Base-by-base conservation (phyloP, 1,284 basidiomycete species). In the Irpex sp. region DNA sequence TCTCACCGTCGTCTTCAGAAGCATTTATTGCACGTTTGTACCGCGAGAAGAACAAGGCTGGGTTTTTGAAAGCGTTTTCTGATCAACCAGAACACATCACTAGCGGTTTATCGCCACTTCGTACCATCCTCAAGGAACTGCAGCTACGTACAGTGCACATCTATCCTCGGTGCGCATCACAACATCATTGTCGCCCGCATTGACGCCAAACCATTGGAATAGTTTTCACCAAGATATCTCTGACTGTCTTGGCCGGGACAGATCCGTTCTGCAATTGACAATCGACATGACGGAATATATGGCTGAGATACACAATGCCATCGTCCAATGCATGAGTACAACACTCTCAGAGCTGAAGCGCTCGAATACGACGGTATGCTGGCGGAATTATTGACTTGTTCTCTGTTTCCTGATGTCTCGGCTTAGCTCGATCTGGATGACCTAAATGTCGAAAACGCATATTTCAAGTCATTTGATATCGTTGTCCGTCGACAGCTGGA, bases 11-110 rank as follows among this genome's bases (percentile, higher is more conserved):
- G 2, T 93, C 89, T 21, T 79, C 91, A 36, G 96, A 97, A 72
- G 93, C 95, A 0, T 97, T 98, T 76, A 93, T 97, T 49, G 89
- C 96, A 56, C 85, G 95, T 4, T 78, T 97, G 1, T 97, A 91
- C 72, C 85, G 96, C 54, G 89, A 96, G 73, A 87, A 90, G 76
- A 98, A 98, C 76, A 79, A 85, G 75, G 84, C 82, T 4, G 97
- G 96, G 1, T 99, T 98, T 75, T 78, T 98, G 66, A 98, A 99
- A 76, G 97, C 96, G 0, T 98, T 99, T 73, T 95, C 95, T 0
- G 97, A 98, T 74, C 91, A 98, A 69, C 95, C 97, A 0, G 97
- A 99, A 74, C 87, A 91, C 64, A 97, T 99, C 66, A 95, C 92
- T 0, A 93, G 89, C 68, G 96, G 96, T 0, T 78, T 98, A 72